phyloP scores from a whole-genome alignment of 345 rosid species.

The Hirschfeldia incana region DNA sequence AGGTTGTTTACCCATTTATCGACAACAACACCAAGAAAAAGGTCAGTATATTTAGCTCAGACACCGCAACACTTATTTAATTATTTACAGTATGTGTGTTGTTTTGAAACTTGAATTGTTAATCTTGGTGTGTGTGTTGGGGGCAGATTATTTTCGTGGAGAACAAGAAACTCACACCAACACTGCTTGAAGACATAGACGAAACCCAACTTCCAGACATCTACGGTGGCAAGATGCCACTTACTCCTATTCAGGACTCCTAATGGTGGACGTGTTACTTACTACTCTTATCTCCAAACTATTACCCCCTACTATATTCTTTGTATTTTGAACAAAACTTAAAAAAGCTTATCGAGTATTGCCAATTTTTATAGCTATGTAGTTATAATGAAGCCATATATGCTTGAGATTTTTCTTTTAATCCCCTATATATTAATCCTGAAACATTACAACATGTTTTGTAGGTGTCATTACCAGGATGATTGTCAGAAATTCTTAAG shows the following conservation, averaged over 20 bases:
- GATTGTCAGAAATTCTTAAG: too few species aligned
- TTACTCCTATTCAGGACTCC: constrained; percentile 52
- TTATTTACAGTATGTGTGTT: background rate
- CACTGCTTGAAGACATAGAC: constrained; percentile 72
- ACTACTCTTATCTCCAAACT: too few species aligned
- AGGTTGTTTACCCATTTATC: constrained; percentile 73
- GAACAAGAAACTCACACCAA: constrained; percentile 59
- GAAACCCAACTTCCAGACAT: constrained; percentile 74
- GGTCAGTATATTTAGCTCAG: constrained; percentile 39
- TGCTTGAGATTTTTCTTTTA: too few species aligned
- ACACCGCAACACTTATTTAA: background rate
- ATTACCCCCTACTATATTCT: too few species aligned
- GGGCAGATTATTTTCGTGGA: constrained; percentile 79
- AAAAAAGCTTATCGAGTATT: too few species aligned
- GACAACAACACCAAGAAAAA: constrained; percentile 84
- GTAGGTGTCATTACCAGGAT: too few species aligned
- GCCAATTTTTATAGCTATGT: too few species aligned
- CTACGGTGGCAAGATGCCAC: constrained; percentile 72
- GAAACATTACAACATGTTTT: too few species aligned
- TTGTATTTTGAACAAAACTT: too few species aligned
- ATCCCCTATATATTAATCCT: too few species aligned
- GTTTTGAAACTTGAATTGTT: background rate
- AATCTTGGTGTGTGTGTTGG: background rate
- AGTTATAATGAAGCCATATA: too few species aligned
- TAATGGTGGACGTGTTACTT: too few species aligned